A percentile compares a stretch with the other conserved stretches of the same genome.
phyloP scores from a whole-genome alignment of 495 filamentous ascomycete species.

The Neurospora africana region DNA sequence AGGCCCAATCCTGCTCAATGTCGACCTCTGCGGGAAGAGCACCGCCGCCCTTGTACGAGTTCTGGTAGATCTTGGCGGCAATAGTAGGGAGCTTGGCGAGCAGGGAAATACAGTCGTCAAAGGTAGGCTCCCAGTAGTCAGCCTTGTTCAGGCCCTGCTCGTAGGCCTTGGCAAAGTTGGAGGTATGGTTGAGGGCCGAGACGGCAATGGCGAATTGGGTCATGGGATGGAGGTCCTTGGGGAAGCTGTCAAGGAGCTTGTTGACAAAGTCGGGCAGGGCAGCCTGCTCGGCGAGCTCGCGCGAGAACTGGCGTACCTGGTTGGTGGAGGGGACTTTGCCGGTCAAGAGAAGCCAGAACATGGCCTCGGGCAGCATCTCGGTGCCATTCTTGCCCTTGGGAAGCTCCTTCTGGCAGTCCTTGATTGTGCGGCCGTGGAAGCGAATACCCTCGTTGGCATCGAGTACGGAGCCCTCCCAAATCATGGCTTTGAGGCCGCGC shows the following conservation, averaged over 20 bases:
- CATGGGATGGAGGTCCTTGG: conserved; percentile 87
- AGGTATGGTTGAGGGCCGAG: conserved; percentile 84
- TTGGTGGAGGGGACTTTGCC: conserved; percentile 75
- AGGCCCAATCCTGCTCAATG: conserved; percentile 82
- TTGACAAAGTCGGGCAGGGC: conserved; percentile 73
- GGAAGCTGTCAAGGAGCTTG: conserved; percentile 84
- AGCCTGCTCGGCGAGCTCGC: conserved; percentile 78
- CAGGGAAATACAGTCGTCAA: conserved; percentile 88
- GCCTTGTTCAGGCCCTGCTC: conserved; percentile 82
- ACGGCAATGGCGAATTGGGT: conserved; percentile 94
- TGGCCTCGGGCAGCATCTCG: conserved; percentile 98
- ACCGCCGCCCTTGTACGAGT: conserved; percentile 67
- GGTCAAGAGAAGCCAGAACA: conserved; percentile 98
- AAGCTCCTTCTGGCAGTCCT: conserved; percentile 88
- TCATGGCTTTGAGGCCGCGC: conserved; percentile 94
- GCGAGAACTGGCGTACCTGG: conserved; percentile 73
- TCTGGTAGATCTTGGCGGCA: conserved; percentile 94
- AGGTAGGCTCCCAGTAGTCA: conserved; percentile 97
- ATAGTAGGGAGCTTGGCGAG: conserved; percentile 95
- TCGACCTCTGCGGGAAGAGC: conserved; percentile 70
- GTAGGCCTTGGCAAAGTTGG: conserved; percentile 85
- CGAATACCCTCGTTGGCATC: conserved; percentile 96
- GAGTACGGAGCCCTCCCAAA: conserved; percentile 97
- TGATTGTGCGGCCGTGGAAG: conserved; percentile 95
- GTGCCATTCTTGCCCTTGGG: conserved; percentile 88